Evolutionary conservation across 108 stramenopile species (phyloP).

Genomic region (Craspedostauros australis): DNA sequence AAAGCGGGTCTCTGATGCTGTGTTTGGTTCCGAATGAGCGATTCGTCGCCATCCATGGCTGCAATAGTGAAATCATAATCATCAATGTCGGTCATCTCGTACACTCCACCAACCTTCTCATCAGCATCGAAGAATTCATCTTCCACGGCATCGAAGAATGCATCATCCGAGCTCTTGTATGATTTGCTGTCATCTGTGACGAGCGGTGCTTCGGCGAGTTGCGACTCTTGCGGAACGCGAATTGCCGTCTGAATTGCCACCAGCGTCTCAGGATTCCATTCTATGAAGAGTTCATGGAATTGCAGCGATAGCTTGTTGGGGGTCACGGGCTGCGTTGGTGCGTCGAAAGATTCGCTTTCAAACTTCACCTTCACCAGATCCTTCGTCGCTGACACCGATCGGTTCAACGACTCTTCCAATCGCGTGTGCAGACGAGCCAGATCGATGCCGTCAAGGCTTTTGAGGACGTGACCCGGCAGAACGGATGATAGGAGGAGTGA

Average conservation of each 20-base stretch:
- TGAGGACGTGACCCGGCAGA: conserved; percentile 20
- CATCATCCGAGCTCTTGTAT: conserved; percentile 18
- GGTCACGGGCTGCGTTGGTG: too few relatives aligned
- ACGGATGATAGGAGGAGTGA: conserved; percentile 47
- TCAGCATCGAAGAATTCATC: conserved; percentile 21
- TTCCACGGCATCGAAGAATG: conserved; percentile 65
- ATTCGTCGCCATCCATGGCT: too few relatives aligned
- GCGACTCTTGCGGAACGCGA: conserved; percentile 9
- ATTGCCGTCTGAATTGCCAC: conserved; percentile 51
- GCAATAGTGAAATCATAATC: too few relatives aligned
- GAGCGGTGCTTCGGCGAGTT: not conserved
- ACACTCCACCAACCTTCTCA: too few relatives aligned
- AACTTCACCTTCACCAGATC: conserved; percentile 45
- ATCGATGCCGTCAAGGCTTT: too few relatives aligned
- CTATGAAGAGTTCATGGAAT: conserved; percentile 63
- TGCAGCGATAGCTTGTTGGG: conserved; percentile 23
- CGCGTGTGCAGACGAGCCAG: too few relatives aligned
- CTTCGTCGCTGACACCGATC: not conserved
- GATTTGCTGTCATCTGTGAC: conserved; percentile 1
- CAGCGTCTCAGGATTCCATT: conserved; percentile 81
- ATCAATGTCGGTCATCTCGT: too few relatives aligned
- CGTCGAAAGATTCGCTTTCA: conserved; percentile 1
- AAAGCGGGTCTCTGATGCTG: too few relatives aligned
- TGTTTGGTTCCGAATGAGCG: too few relatives aligned
- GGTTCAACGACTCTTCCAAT: too few relatives aligned